phyloP scores from a whole-genome alignment of 306 rosid species.

The Pachyrhizus erosus region DNA sequence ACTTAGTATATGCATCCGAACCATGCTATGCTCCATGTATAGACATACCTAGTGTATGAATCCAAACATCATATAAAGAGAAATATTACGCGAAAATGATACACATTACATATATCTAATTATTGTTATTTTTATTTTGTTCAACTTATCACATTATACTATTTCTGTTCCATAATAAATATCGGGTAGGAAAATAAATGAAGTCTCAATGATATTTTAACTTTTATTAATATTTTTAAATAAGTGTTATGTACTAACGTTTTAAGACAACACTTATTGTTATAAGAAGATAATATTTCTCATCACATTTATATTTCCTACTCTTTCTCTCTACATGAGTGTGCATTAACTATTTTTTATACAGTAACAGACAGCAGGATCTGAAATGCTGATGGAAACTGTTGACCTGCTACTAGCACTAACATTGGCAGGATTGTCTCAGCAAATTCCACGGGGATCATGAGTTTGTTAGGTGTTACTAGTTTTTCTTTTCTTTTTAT shows the following conservation, averaged over 20 bases:
- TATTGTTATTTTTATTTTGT: too few species aligned
- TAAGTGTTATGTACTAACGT: too few species aligned
- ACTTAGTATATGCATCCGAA: neutral
- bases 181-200: too few species aligned
- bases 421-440: neutral
- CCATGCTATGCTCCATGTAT: neutral
- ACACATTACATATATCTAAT: too few species aligned
- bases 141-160: too few species aligned
- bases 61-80: too few species aligned
- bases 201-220: too few species aligned
- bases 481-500: neutral
- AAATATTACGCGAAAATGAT: too few species aligned
- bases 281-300: neutral
- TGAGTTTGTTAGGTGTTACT: neutral
- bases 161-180: too few species aligned
- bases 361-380: neutral
- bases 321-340: neutral
- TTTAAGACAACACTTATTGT: too few species aligned
- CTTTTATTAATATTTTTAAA: too few species aligned
- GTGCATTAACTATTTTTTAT: neutral
- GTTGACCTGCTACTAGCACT: neutral
- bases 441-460: conserved; percentile 4
- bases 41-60: too few species aligned
- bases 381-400: neutral
- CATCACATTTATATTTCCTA: neutral